Base-by-base conservation (phyloP, 1,284 basidiomycete species). In the Tylopilus sp. region DNA sequence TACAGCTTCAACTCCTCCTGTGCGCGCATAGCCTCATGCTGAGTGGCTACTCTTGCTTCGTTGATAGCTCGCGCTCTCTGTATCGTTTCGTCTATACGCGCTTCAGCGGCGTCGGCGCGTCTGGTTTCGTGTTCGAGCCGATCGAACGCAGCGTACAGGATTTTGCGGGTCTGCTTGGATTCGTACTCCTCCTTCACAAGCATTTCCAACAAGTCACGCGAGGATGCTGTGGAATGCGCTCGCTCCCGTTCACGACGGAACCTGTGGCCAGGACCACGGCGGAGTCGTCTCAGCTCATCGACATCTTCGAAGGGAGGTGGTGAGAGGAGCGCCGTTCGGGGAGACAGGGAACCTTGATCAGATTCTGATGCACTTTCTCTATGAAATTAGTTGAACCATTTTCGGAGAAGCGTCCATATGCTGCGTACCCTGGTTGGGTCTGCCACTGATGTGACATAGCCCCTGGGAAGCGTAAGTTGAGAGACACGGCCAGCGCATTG, bases 101-200 rank as follows among this genome's bases (percentile, higher is more conserved):
- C 68, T 59, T 85, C 82, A 0, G 80, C 74, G 2, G 76, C 73
- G 9, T 73, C 68, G 1, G 77, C 78, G 37, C 81, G 78, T 44
- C 66, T 68, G 7, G 75, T 70, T 59, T 85, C 82, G 20, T 68
- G 61, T 30, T 80, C 74, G 41, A 83, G 68, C 37, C 78, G 73
- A 30, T 77, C 77, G 5, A 77, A 71, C 10, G 79, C 75, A 4
- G 72, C 67, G 49, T 76, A 73, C 5, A 87, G 65, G 20, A 74
- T 69, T 56, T 75, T 75, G 44, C 77, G 76, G 51, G 82, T 71
- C 53, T 76, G 75, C 26, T 71, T 69, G 7, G 72, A 68, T 56
- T 85, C 80, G 51, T 77, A 74, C 52, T 82, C 80, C 44, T 81
- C 78, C 40, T 72, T 73, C 42, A 82, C 69, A 37, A 85, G 71